phyloP scores from a whole-genome alignment of 192 early-diverging fungal genomes.

The Allomyces javanicus region DNA sequence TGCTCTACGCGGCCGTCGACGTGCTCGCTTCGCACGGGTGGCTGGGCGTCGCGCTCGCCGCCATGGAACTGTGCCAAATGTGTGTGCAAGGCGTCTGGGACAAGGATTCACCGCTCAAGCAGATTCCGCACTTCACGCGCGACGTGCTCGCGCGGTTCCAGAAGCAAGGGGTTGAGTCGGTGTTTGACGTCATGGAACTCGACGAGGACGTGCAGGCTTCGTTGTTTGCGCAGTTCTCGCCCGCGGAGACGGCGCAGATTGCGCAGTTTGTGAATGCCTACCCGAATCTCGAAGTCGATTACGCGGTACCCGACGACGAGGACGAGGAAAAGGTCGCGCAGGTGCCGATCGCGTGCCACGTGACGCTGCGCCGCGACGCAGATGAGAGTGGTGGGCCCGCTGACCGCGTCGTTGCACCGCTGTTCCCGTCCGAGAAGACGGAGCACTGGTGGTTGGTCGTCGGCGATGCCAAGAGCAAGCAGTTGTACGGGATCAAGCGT shows the following conservation, averaged over 20 bases:
- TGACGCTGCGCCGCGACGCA: slow-evolving; percentile 62
- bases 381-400: slow-evolving; percentile 50
- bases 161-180: slow-evolving; percentile 48
- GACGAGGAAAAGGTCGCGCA: slow-evolving; percentile 42
- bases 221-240: slow-evolving; percentile 38
- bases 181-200: slow-evolving; percentile 88
- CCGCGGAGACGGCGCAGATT: slow-evolving; percentile 50
- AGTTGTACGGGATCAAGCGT: slow-evolving; percentile 78
- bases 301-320: slow-evolving; percentile 34
- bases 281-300: slow-evolving; percentile 72
- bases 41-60: slow-evolving; percentile 66
- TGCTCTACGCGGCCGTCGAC: slow-evolving; percentile 86
- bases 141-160: slow-evolving; percentile 54
- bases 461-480: slow-evolving; percentile 54
- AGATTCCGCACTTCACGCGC: slow-evolving; percentile 66
- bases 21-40: slow-evolving; percentile 81
- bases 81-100: slow-evolving; percentile 93
- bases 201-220: slow-evolving; percentile 62
- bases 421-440: slow-evolving; percentile 69
- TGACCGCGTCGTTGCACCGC: slow-evolving; percentile 68
- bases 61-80: slow-evolving; percentile 98
- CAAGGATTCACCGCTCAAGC: slow-evolving; percentile 69
- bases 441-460: slow-evolving; percentile 98
- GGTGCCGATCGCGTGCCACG: slow-evolving; percentile 36
- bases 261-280: slow-evolving; percentile 78